phyloP scores from a whole-genome alignment of 192 early-diverging fungal genomes.

The Rhizophlyctis rosea region DNA sequence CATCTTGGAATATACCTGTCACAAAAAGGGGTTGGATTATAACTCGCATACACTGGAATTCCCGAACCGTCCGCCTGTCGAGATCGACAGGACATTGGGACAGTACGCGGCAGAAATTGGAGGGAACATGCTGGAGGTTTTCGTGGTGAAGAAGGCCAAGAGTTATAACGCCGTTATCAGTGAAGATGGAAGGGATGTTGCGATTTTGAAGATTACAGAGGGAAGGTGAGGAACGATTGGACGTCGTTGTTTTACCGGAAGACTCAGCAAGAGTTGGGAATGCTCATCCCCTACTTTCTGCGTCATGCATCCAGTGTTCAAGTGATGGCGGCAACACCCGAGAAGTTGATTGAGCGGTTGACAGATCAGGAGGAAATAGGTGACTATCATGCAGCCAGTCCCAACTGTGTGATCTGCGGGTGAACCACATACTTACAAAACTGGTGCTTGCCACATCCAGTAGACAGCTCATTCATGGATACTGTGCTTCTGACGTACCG shows the following conservation, averaged over 20 bases:
- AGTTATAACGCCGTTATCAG: conserved; percentile 45
- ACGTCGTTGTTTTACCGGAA: too few relatives aligned
- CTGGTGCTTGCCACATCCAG: too few relatives aligned
- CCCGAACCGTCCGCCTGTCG: conserved; percentile 29
- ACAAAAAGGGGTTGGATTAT: conserved; percentile 36
- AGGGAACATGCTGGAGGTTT: conserved; percentile 28
- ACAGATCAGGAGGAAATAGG: conserved; percentile 45
- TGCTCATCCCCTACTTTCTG: conserved; percentile 10
- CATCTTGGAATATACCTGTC: conserved; percentile 39
- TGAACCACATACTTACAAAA: too few relatives aligned
- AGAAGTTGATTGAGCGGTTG: conserved; percentile 48
- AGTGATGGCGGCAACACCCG: conserved; percentile 52
- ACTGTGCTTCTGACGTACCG: conserved; percentile 53
- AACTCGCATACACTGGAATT: conserved; percentile 38
- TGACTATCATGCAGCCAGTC: too few relatives aligned
- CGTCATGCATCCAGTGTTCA: conserved; percentile 31
- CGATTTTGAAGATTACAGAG: conserved; percentile 41
- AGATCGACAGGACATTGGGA: conserved; percentile 45
- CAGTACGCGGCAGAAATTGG: conserved; percentile 31
- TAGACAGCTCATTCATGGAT: conserved; percentile 48
- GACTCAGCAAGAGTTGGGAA: not conserved
- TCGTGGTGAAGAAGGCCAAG: conserved; percentile 48
- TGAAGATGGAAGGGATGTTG: conserved; percentile 48
- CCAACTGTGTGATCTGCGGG: too few relatives aligned
- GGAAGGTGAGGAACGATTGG: conserved; percentile 33